A percentile compares a stretch with the other conserved stretches of the same genome.
These are phyloP conservation scores for Vigna unguiculata DNA, from an alignment of 306 rosid species.

Conservation along the genomic window DNA sequence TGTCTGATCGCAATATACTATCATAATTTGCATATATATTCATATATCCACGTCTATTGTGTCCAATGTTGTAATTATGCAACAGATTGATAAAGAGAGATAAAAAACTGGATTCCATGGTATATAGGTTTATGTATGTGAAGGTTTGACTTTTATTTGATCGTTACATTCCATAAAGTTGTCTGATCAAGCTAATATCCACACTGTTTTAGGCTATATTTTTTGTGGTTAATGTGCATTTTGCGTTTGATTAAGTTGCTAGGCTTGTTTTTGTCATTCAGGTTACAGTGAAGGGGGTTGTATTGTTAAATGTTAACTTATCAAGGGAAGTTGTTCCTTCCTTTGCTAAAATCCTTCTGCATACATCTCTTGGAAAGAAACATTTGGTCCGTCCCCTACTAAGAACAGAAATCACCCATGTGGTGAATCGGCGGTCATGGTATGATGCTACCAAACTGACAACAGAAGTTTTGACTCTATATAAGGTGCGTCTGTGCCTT, in stretches of 20 bases:
- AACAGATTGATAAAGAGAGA: not conserved
- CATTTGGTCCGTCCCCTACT: slow-evolving; percentile 93
- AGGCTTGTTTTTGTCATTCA: slow-evolving; percentile 47
- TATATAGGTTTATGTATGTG: slow-evolving; percentile 15
- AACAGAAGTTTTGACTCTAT: slow-evolving; percentile 73
- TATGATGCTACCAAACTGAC: slow-evolving; percentile 89
- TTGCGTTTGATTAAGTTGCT: slow-evolving; percentile 14
- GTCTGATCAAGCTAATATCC: slow-evolving; percentile 4
- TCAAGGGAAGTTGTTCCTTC: slow-evolving; percentile 97
- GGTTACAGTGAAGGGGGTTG: slow-evolving; percentile 83
- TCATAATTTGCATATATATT: slow-evolving; percentile 6
- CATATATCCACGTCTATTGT: not conserved
- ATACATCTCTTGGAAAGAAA: slow-evolving; percentile 94
- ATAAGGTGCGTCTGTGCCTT: slow-evolving; percentile 67
- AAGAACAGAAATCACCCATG: slow-evolving; percentile 91
- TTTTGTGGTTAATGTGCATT: slow-evolving; percentile 16
- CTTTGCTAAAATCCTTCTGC: slow-evolving; percentile 92
- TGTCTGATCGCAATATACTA: slow-evolving; percentile 14
- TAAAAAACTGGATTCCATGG: slow-evolving; percentile 19
- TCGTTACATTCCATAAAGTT: slow-evolving; percentile 12
- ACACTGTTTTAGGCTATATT: slow-evolving; percentile 5
- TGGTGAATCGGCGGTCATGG: slow-evolving; percentile 94
- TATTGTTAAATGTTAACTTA: slow-evolving; percentile 82
- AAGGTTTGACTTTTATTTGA: slow-evolving; percentile 19
- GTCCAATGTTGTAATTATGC: slow-evolving; percentile 18